Base-by-base conservation (phyloP, 1,284 basidiomycete genomes). In the Cutaneotrichosporon mucoides region DNA sequence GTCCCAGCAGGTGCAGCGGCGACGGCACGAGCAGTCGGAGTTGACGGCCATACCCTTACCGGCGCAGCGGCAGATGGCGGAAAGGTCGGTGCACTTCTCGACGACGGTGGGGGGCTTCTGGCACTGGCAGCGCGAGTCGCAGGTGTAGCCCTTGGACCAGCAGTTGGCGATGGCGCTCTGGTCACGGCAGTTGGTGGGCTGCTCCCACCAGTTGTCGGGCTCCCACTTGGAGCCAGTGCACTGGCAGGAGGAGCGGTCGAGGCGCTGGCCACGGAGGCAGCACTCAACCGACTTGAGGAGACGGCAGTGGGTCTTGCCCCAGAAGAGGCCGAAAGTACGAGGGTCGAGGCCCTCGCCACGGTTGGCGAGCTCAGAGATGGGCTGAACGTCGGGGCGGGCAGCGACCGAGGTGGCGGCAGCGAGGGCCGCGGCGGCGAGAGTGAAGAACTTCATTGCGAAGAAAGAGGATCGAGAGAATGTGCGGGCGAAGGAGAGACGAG, bases 11-110 rank as follows among this genome's bases (percentile, higher is more conserved):
- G 44, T 48, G 53, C 59, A 61, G 44, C 48, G 42, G 8, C 33
- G 46, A 50, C 48, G 50, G 57, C 62, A 64, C 5, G 41, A 38
- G 62, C 62, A 64, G 59, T 64, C 59, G 16, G 56, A 12, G 49
- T 56, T 56, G 53, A 62, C 60, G 12, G 45, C 55, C 33, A 40
- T 45, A 43, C 53, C 56, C 34, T 44, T 46, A 8, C 15, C 36
- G 36, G 50, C 56, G 43, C 63, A 62, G 7, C 16, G 4, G 43
- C 46, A 38, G 58, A 62, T 65, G 12, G 36, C 13, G 34, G 16
- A 12, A 33, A 40, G 5, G 56, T 65, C 45, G 46, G 38, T 57
- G 63, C 63, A 65, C 53, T 55, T 49, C 38, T 55, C 56, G 44
- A 56, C 50, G 13, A 15, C 5, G 53, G 56, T 55, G n/a, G 58